Percentiles rank a stretch among this genome's conserved stretches.
These are phyloP conservation scores for Apostasia ramifera DNA, from an alignment of 106 monocot species.

Conservation along the genomic window DNA sequence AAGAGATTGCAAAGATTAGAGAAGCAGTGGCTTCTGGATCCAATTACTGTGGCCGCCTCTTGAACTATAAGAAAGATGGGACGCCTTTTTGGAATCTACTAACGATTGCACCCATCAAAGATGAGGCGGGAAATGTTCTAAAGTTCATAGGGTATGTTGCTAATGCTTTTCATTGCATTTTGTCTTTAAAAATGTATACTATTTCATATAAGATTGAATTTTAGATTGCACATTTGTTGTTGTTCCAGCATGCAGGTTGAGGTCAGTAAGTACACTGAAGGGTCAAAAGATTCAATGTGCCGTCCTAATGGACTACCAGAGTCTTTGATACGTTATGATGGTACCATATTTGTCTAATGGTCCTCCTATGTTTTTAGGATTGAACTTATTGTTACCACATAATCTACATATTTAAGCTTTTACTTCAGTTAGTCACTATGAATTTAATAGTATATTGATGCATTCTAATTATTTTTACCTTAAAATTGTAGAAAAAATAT, in stretches of 20 bases:
- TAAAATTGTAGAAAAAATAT: too few relatives aligned
- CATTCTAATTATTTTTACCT: too few relatives aligned
- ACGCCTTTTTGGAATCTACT: slow-evolving; percentile 96
- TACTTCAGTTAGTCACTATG: too few relatives aligned
- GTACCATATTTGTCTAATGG: slow-evolving; percentile 19
- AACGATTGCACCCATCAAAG: slow-evolving; percentile 95
- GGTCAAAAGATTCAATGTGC: slow-evolving; percentile 62
- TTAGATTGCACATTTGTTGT: not conserved
- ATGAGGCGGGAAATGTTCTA: slow-evolving; percentile 75
- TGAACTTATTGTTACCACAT: too few relatives aligned
- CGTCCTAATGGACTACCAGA: slow-evolving; percentile 95
- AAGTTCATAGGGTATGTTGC: slow-evolving; percentile 82
- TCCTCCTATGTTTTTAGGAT: too few relatives aligned
- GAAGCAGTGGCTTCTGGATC: slow-evolving; percentile 42
- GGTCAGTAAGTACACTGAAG: slow-evolving; percentile 96
- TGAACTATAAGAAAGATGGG: slow-evolving; percentile 98
- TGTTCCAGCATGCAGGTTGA: slow-evolving; percentile 90
- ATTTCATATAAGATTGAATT: too few relatives aligned
- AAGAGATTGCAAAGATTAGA: slow-evolving; percentile 80
- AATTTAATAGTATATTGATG: too few relatives aligned
- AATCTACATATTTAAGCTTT: too few relatives aligned
- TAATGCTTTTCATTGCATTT: not conserved
- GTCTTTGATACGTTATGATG: slow-evolving; percentile 91
- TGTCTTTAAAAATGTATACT: not conserved
- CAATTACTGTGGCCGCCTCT: slow-evolving; percentile 83